Evolutionary conservation across 352 stramenopile species (phyloP).

Genomic region (Thalassiosira mediterranea): DNA sequence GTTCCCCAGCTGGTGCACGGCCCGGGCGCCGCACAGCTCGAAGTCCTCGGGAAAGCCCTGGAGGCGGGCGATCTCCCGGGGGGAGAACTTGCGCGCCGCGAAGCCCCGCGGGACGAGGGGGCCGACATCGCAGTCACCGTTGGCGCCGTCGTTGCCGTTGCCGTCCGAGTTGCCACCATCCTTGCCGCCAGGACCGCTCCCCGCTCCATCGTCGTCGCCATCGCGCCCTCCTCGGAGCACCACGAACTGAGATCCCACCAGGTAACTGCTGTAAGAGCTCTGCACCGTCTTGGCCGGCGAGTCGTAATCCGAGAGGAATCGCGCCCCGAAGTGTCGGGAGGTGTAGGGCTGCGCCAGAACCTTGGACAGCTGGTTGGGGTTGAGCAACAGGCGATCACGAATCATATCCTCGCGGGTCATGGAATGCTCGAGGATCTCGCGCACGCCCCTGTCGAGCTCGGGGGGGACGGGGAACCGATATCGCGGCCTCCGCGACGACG

Average conservation of each 20-base stretch:
- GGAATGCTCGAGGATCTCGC: neutral
- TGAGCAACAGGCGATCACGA: neutral
- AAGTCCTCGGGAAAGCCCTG: slow-evolving; percentile 22
- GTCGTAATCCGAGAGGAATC: slow-evolving; percentile 5
- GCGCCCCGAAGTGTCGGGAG: slow-evolving; percentile 1
- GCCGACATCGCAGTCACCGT: no score
- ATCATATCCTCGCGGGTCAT: neutral
- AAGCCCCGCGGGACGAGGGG: no score
- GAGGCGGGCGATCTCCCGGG: slow-evolving; percentile 7
- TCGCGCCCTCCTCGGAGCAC: neutral
- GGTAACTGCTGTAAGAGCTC: slow-evolving; percentile 8
- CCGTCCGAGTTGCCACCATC: no score
- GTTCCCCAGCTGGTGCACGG: slow-evolving; percentile 14
- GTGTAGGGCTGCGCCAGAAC: slow-evolving; percentile 11
- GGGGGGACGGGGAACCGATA: slow-evolving; percentile 3
- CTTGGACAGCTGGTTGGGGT: slow-evolving; percentile 9
- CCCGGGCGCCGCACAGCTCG: neutral
- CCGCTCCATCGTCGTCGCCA: neutral
- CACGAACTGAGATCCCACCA: slow-evolving; percentile 21
- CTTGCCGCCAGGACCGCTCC: no score
- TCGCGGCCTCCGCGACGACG: neutral
- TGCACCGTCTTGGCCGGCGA: slow-evolving; percentile 15
- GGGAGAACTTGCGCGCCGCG: no score
- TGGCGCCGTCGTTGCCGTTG: no score
- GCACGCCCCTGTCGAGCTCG: neutral